Evolutionary conservation across 441 rosid genomes (phyloP).

Genomic region (Euphorbia celastroides): DNA sequence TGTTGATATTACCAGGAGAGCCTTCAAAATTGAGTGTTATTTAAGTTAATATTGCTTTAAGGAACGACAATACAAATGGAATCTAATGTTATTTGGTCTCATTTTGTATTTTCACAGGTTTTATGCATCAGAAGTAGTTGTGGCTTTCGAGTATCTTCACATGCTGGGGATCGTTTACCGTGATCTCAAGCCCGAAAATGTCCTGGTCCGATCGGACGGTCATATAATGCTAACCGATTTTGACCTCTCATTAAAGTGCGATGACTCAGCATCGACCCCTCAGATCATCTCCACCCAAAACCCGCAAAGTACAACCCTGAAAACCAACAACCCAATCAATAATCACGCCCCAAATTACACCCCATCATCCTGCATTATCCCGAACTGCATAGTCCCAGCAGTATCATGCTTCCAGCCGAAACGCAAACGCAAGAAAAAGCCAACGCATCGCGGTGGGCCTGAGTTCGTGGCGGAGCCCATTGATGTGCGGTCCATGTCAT

Average conservation of each 20-base stretch:
- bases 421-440: slow-evolving; percentile 61
- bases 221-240: slow-evolving; percentile 92
- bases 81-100: not conserved
- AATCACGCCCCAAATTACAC: slow-evolving; percentile 32
- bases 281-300: slow-evolving; percentile 40
- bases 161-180: slow-evolving; percentile 93
- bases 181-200: slow-evolving; percentile 88
- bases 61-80: not conserved
- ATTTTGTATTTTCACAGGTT: slow-evolving; percentile 36
- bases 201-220: slow-evolving; percentile 73
- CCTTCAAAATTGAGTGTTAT: not conserved
- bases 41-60: not conserved
- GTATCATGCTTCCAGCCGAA: slow-evolving; percentile 76
- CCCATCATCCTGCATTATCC: slow-evolving; percentile 74
- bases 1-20: not conserved
- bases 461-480: slow-evolving; percentile 80
- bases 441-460: slow-evolving; percentile 39
- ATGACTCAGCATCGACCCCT: slow-evolving; percentile 58
- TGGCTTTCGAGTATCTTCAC: slow-evolving; percentile 86
- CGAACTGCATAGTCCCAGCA: slow-evolving; percentile 77
- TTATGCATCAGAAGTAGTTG: slow-evolving; percentile 77
- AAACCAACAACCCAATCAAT: slow-evolving; percentile 25
- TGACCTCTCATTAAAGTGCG: slow-evolving; percentile 82
- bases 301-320: slow-evolving; percentile 22
- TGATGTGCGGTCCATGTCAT: slow-evolving; percentile 83